These are phyloP conservation scores for Calonectria naviculata DNA, from an alignment of 2,329 filamentous ascomycete species.

Conservation along the genomic window DNA sequence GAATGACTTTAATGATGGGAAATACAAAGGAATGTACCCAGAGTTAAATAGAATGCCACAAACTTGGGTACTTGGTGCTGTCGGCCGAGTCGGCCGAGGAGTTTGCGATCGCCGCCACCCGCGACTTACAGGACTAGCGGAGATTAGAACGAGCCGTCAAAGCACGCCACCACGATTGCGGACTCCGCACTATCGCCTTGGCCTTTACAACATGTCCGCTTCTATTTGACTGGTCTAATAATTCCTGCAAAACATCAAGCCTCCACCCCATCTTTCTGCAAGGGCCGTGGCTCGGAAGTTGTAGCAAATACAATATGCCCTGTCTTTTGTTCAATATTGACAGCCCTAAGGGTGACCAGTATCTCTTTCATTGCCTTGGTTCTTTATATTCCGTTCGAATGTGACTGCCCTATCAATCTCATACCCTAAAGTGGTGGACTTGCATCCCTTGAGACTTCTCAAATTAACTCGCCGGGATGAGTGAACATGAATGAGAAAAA, in stretches of 20 bases:
- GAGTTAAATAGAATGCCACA: neutral
- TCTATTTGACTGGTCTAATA: too few relatives aligned
- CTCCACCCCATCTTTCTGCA: neutral
- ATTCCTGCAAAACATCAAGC: neutral
- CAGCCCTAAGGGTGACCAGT: neutral
- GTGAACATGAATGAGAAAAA: too few relatives aligned
- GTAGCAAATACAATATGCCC: neutral
- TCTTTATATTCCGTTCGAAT: neutral
- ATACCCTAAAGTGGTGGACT: too few relatives aligned
- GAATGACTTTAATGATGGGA: neutral
- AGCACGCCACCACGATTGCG: neutral
- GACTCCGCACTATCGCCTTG: neutral
- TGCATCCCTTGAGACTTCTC: too few relatives aligned
- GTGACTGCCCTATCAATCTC: too few relatives aligned
- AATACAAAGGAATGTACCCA: neutral
- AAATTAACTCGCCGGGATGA: too few relatives aligned
- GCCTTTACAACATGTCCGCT: neutral
- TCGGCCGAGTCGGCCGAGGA: conserved; percentile 30
- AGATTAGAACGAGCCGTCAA: neutral
- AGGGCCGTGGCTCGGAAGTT: neutral
- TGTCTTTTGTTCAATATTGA: neutral
- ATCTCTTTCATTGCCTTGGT: neutral
- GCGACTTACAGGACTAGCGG: neutral
- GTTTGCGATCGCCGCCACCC: neutral
- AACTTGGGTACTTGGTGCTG: conserved; percentile 10